Evolutionary conservation across 2,329 filamentous ascomycete species (phyloP), one percentile per base, ranked within the genome.

Genomic region (Ophiocordyceps camponoti-leonardi): DNA sequence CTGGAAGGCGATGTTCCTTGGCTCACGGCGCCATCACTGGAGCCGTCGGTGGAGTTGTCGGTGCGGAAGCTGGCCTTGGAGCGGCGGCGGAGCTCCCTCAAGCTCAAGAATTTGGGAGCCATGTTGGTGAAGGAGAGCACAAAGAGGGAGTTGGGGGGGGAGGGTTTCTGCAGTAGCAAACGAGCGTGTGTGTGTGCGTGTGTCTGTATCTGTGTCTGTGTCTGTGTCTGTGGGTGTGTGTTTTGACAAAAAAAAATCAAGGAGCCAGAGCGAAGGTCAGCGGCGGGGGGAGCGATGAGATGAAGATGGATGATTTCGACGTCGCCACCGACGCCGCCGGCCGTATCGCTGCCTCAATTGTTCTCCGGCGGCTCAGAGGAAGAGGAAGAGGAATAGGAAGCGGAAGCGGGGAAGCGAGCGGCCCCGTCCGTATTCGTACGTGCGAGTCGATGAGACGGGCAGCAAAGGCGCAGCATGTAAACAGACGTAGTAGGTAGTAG

Each of bases 21-120:
- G 56, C 69, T 73, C 39, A 63, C 62, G 53, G 68, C 69, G 50
- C 71, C 73, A 57, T 77, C 76, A 59, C 75, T 79, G 42, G 74
- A 76, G 10, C 71, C 72, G 54, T 81, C 76, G 43, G 72, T 76
- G 39, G 77, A 77, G 49, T 69, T 71, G 39, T 75, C 73, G 43
- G 77, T 79, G 48, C 74, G 77, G 64, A 87, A 81, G 67, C 79
- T 87, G 49, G 79, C 75, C 61, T 72, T 81, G 47, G 84, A 92
- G 54, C 81, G 80, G 54, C 85, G 77, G 54, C 85, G 82, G 47
- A 94, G 65, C 57, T 82, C 79, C 62, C 78, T 85, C 55, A 75
- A 62, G 52, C 62, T 73, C 49, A 92, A 71, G 58, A 93, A 85
- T 41, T 80, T 66, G 31, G 75, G 72, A 46, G 73, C 67, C 75